phyloP scores from a whole-genome alignment of 73 alveolate species.

The Vitrella brassicaformis region DNA sequence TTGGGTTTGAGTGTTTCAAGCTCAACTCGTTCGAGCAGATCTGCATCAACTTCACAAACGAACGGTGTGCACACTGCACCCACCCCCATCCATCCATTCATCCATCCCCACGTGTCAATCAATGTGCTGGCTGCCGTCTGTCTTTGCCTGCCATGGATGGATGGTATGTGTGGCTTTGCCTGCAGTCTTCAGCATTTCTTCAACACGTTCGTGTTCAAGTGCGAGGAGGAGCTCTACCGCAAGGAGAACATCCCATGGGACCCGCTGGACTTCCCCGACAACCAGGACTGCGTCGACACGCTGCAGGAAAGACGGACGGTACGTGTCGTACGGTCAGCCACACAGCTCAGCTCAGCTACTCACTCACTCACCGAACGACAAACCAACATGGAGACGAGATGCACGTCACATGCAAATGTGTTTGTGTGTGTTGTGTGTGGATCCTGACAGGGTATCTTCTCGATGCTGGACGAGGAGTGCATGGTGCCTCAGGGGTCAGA shows the following conservation, averaged over 20 bases:
- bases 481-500: conserved; percentile 46
- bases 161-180: too few relatives aligned
- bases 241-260: conserved; percentile 77
- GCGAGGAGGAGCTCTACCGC: conserved; percentile 69
- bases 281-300: conserved; percentile 72
- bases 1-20: conserved; percentile 87
- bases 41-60: conserved; percentile 86
- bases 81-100: too few relatives aligned
- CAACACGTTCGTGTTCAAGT: conserved; percentile 74
- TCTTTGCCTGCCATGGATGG: too few relatives aligned
- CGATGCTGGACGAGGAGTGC: conserved; percentile 61
- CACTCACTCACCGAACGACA: too few relatives aligned
- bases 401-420: too few relatives aligned
- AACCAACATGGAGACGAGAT: too few relatives aligned
- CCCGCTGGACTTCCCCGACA: conserved; percentile 68
- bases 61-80: conserved; percentile 25
- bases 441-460: conserved; percentile 52
- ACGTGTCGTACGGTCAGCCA: neutral
- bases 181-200: conserved; percentile 61
- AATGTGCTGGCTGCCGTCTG: too few relatives aligned
- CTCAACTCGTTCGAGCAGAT: conserved; percentile 85
- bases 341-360: too few relatives aligned
- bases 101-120: too few relatives aligned
- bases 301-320: conserved; percentile 36
- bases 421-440: too few relatives aligned